phyloP scores from a whole-genome alignment of 176 grass and related monocot genomes.

The Canna indica region DNA sequence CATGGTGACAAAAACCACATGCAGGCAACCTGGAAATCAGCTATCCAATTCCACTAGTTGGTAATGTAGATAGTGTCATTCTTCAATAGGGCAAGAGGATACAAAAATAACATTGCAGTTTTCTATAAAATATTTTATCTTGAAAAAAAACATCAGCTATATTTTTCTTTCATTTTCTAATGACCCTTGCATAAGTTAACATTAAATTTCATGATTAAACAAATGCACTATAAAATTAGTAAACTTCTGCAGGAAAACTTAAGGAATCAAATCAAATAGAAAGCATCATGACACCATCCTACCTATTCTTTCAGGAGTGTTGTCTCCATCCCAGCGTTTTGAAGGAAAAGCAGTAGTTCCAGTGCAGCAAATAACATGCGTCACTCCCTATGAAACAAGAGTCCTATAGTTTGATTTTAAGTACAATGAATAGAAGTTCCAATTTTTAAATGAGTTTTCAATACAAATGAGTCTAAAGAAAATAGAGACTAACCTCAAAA shows the following conservation, averaged over 20 bases:
- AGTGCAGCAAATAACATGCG: slow-evolving; percentile 87
- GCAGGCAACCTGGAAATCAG: no score
- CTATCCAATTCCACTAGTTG: no score
- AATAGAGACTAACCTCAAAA: slow-evolving; percentile 54
- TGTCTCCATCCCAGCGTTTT: slow-evolving; percentile 90
- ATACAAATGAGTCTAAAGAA: slow-evolving; percentile 3
- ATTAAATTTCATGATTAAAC: background rate
- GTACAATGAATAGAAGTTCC: slow-evolving; percentile 26
- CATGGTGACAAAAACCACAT: no score
- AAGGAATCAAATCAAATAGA: background rate
- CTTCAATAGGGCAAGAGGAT: no score
- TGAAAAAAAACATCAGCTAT: no score
- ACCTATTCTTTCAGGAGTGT: slow-evolving; percentile 90
- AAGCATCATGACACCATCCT: background rate
- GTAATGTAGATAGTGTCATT: no score
- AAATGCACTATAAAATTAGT: background rate
- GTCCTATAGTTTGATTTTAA: slow-evolving; percentile 65
- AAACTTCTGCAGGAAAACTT: background rate
- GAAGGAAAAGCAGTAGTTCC: slow-evolving; percentile 99
- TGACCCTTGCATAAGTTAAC: background rate
- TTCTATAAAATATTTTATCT: no score
- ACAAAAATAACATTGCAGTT: no score
- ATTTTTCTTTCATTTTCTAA: no score
- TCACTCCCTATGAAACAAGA: slow-evolving; percentile 93
- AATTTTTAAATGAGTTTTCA: slow-evolving; percentile 6